A percentile compares a stretch with the other conserved stretches of the same genome.
These are phyloP conservation scores for Dryadomyces quercus-mongolicae DNA, from an alignment of 2,329 filamentous ascomycete genomes.

Conservation along the genomic window DNA sequence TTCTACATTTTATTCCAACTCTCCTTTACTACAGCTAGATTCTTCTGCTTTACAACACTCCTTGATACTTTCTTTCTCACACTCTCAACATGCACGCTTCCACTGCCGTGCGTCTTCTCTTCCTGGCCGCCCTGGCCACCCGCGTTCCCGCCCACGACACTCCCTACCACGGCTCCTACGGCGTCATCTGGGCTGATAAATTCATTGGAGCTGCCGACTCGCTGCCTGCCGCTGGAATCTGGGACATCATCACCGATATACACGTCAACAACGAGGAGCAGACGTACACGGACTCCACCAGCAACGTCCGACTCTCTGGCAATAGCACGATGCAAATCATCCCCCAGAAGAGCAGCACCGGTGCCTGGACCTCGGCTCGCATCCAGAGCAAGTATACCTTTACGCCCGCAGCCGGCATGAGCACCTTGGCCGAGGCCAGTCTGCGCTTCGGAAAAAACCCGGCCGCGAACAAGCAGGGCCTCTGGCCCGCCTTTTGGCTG, in stretches of 20 bases:
- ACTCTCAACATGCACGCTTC: neutral
- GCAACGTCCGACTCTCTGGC: slow-evolving; percentile 38
- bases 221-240: slow-evolving; percentile 22
- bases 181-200: slow-evolving; percentile 28
- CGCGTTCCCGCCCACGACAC: slow-evolving; percentile 21
- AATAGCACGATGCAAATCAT: slow-evolving; percentile 37
- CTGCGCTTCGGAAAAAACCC: slow-evolving; percentile 34
- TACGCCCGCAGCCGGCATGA: slow-evolving; percentile 30
- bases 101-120: too few relatives aligned
- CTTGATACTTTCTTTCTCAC: neutral
- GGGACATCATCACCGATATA: slow-evolving; percentile 39
- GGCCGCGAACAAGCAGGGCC: slow-evolving; percentile 31
- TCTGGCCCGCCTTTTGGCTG: slow-evolving; percentile 49
- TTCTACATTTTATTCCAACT: too few relatives aligned
- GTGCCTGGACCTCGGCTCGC: slow-evolving; percentile 40
- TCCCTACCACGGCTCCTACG: slow-evolving; percentile 27
- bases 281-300: slow-evolving; percentile 30
- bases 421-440: slow-evolving; percentile 32
- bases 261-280: slow-evolving; percentile 47
- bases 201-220: slow-evolving; percentile 26
- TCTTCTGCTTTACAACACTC: neutral
- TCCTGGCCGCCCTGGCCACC: slow-evolving; percentile 6
- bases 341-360: slow-evolving; percentile 28
- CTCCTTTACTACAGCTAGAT: neutral
- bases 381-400: slow-evolving; percentile 37